A percentile compares a stretch with the other conserved stretches of the same genome.
Evolutionary conservation across 306 rosid genomes (phyloP).

Genomic region (Aeschynomene evenia): DNA sequence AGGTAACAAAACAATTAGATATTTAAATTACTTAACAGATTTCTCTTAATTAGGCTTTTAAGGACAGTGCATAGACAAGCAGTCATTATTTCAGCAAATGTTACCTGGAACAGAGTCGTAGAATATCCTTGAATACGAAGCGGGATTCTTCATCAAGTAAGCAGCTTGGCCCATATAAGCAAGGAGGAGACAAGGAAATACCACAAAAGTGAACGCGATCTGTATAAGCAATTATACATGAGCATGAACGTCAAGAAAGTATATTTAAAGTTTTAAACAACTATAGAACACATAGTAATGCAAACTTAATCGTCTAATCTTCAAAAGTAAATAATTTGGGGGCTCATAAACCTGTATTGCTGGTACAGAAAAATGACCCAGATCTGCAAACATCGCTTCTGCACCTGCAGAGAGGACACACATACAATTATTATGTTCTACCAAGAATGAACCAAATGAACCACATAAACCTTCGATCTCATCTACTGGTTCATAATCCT

Average conservation of each 20-base stretch:
- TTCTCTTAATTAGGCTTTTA: constrained; percentile 12
- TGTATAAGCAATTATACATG: constrained; percentile 33
- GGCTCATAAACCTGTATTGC: constrained; percentile 71
- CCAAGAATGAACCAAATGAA: too few species aligned
- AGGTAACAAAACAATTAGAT: constrained; percentile 20
- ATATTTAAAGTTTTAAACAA: not conserved
- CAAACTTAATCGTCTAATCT: constrained; percentile 1
- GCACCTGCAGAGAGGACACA: constrained; percentile 57
- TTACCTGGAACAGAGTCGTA: constrained; percentile 92
- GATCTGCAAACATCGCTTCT: constrained; percentile 99
- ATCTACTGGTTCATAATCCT: constrained; percentile 11
- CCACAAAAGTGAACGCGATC: constrained; percentile 87
- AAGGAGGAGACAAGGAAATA: constrained; percentile 90
- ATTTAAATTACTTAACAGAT: constrained; percentile 1
- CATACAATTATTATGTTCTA: not conserved
- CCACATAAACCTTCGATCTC: not conserved
- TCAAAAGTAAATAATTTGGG: constrained; percentile 21
- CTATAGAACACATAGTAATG: not conserved
- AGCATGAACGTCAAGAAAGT: not conserved
- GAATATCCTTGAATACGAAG: constrained; percentile 54
- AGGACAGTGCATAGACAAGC: constrained; percentile 3
- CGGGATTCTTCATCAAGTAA: constrained; percentile 60
- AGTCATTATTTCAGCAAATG: constrained; percentile 25
- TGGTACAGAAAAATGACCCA: constrained; percentile 85
- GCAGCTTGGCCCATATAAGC: constrained; percentile 99